A percentile compares a stretch with the other conserved stretches of the same genome.
phyloP scores from a whole-genome alignment of 306 rosid genomes.

The Inga laurina region DNA sequence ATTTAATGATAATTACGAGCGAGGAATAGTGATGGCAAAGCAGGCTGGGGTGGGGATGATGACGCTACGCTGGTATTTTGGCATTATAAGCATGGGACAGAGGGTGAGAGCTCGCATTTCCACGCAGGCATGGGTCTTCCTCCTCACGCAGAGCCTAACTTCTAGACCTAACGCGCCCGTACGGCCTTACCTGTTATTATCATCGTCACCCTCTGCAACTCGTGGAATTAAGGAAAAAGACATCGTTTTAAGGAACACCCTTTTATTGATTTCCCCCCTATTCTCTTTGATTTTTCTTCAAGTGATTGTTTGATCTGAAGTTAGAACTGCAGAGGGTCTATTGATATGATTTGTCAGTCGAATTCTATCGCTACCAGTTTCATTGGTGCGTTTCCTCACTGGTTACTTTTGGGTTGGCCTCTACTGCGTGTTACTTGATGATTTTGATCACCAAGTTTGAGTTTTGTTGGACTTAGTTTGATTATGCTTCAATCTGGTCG shows the following conservation, averaged over 20 bases:
- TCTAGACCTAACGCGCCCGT: slow-evolving; percentile 18
- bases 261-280: not conserved
- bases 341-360: slow-evolving; percentile 41
- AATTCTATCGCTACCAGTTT: slow-evolving; percentile 36
- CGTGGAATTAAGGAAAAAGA: not conserved
- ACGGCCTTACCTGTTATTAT: not conserved
- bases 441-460: slow-evolving; percentile 6
- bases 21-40: slow-evolving; percentile 26
- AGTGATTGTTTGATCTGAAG: slow-evolving; percentile 28
- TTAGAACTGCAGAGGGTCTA: slow-evolving; percentile 24
- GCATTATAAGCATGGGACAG: slow-evolving; percentile 50
- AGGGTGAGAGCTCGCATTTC: not conserved
- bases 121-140: slow-evolving; percentile 17
- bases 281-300: not conserved
- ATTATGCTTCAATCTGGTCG: slow-evolving; percentile 2
- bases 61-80: slow-evolving; percentile 48
- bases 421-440: not conserved
- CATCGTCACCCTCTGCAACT: slow-evolving; percentile 2
- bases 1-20: slow-evolving; percentile 20
- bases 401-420: not conserved
- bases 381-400: slow-evolving; percentile 49
- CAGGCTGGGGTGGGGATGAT: slow-evolving; percentile 29
- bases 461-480: slow-evolving; percentile 23
- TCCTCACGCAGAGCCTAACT: slow-evolving; percentile 16
- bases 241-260: not conserved